Evolutionary conservation across 2,329 filamentous ascomycete species (phyloP).

Genomic region (Magnaporthales sp.): DNA sequence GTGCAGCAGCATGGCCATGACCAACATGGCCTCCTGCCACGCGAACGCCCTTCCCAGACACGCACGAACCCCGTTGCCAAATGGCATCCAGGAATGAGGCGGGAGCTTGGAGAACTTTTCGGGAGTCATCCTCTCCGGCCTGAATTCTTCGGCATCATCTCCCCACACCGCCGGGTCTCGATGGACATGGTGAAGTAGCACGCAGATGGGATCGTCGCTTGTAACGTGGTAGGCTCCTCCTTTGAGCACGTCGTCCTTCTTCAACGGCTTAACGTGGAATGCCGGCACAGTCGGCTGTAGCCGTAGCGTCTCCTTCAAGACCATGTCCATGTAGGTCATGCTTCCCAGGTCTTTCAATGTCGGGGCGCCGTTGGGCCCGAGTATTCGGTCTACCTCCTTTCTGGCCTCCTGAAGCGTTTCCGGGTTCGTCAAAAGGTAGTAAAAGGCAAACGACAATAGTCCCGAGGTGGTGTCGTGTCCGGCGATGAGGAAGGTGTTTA

Average conservation of each 20-base stretch:
- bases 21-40: constrained; percentile 62
- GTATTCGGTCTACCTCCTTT: constrained; percentile 42
- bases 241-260: constrained; percentile 41
- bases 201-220: constrained; percentile 38
- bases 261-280: constrained; percentile 30
- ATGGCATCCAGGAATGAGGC: constrained; percentile 58
- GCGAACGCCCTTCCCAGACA: constrained; percentile 67
- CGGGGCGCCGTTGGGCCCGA: constrained; percentile 34
- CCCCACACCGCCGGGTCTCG: constrained; percentile 57
- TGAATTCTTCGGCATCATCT: constrained; percentile 55
- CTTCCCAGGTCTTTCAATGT: constrained; percentile 36
- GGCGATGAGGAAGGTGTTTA: constrained; percentile 32
- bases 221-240: constrained; percentile 52
- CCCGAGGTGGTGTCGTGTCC: constrained; percentile 49
- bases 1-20: constrained; percentile 56
- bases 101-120: constrained; percentile 62
- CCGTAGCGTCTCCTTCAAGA: constrained; percentile 45
- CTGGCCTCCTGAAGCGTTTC: constrained; percentile 35
- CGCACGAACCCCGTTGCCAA: constrained; percentile 46
- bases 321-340: constrained; percentile 42
- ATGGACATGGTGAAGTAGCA: constrained; percentile 46
- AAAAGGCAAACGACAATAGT: constrained; percentile 39
- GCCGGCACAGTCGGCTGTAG: constrained; percentile 40
- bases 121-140: constrained; percentile 64
- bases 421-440: constrained; percentile 40